These are phyloP conservation scores for Canna indica DNA, from an alignment of 176 grass and related monocot species.

Conservation along the genomic window DNA sequence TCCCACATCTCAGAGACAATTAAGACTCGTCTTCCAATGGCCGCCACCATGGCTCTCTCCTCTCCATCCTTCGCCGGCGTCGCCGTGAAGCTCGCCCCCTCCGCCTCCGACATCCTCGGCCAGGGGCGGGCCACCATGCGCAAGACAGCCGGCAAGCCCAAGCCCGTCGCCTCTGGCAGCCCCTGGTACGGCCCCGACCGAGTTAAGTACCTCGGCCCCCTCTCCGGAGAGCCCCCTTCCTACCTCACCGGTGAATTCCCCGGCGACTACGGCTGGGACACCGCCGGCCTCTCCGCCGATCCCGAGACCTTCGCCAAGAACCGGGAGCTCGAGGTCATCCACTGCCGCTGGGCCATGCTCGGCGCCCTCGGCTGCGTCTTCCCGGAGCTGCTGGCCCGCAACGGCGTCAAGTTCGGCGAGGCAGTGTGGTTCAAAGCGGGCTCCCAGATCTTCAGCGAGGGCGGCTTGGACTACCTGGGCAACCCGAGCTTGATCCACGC, in stretches of 20 bases:
- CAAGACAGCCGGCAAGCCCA: slow-evolving; percentile 29
- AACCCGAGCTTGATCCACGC: slow-evolving; percentile 83
- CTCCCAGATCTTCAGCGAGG: slow-evolving; percentile 79
- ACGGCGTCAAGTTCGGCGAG: slow-evolving; percentile 79
- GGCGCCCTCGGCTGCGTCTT: slow-evolving; percentile 86
- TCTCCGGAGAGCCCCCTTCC: slow-evolving; percentile 67
- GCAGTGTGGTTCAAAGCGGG: slow-evolving; percentile 94
- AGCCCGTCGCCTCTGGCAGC: slow-evolving; percentile 34
- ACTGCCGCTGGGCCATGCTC: slow-evolving; percentile 82
- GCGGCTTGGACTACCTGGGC: slow-evolving; percentile 81
- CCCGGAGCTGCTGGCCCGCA: slow-evolving; percentile 76
- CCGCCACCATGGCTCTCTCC: slow-evolving; percentile 54
- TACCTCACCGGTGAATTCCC: slow-evolving; percentile 90
- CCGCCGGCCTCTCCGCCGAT: slow-evolving; percentile 55
- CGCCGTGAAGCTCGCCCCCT: slow-evolving; percentile 26
- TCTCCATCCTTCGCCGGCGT: slow-evolving; percentile 44
- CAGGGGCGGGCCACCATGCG: slow-evolving; percentile 58
- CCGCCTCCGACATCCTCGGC: slow-evolving; percentile 16
- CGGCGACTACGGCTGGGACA: slow-evolving; percentile 91
- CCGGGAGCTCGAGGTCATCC: slow-evolving; percentile 78
- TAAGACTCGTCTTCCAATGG: neutral
- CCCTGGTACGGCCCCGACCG: slow-evolving; percentile 84
- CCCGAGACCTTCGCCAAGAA: slow-evolving; percentile 94
- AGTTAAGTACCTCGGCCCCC: slow-evolving; percentile 66
- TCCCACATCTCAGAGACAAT: too few species aligned